These are phyloP conservation scores for Dendrobium officinale DNA, from an alignment of 106 monocot genomes.

Conservation along the genomic window DNA sequence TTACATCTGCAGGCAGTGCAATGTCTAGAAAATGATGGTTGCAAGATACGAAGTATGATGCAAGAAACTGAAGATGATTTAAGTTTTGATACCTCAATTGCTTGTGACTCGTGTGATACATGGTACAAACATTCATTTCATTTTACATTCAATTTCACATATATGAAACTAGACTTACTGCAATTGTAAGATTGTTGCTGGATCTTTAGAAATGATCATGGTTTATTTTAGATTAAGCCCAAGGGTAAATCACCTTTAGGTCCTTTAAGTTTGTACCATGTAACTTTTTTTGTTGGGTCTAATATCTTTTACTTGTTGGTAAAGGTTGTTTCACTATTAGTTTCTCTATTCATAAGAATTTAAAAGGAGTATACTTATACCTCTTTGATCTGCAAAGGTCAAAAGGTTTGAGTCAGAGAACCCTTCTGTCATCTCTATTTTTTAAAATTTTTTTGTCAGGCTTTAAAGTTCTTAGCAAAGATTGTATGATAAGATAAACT, in stretches of 20 bases:
- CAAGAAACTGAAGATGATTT: slow-evolving; percentile 38
- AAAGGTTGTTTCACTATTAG: not conserved
- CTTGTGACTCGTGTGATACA: slow-evolving; percentile 97
- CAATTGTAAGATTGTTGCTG: not conserved
- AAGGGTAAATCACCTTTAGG: not conserved
- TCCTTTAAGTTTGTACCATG: not conserved
- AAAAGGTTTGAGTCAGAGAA: not conserved
- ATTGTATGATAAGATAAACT: not conserved
- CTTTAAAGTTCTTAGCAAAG: not conserved
- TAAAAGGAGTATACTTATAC: not conserved
- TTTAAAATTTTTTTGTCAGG: not conserved
- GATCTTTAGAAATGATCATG: not conserved
- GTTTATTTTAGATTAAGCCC: not conserved
- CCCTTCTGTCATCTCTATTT: not conserved
- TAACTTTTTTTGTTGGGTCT: not conserved
- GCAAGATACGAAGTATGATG: slow-evolving; percentile 65
- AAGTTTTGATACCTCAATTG: slow-evolving; percentile 84
- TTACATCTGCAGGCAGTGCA: slow-evolving; percentile 56
- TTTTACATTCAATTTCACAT: not conserved
- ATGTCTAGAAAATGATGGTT: slow-evolving; percentile 81
- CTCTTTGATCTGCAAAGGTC: not conserved
- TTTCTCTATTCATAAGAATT: not conserved
- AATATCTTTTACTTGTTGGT: not conserved
- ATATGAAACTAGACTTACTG: not conserved
- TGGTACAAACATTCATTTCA: slow-evolving; percentile 37